Evolutionary conservation across 495 filamentous ascomycete species (phyloP), one percentile per base, ranked within the genome.

Genomic region (Aspergillus sparsus): DNA sequence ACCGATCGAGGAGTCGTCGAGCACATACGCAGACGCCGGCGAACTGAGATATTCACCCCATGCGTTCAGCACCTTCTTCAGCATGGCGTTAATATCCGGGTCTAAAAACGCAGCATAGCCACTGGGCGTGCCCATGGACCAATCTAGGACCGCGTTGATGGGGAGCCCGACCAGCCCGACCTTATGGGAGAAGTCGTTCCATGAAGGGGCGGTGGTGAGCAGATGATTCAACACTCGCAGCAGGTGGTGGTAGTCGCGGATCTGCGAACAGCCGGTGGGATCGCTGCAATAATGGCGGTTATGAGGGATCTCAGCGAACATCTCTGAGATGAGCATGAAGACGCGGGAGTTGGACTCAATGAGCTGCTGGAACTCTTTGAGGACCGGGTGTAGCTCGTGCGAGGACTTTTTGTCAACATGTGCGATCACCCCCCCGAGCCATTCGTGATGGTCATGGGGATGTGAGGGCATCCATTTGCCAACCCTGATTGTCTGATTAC

Each of bases 101-200:
- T 87, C 80, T 0, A 89, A 68, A 67, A 90, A 92, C 1, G 83
- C 83, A 0, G 85, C 85, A 57, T 84, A 83, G 0, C 88, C 88
- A 51, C 79, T 83, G 0, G 82, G 77, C 0, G 88, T 91, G 10
- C 83, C 85, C 85, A 90, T 89, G 5, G 85, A 85, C 77, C 88
- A 90, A 66, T 90, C 86, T 12, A 91, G 81, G 21, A 90, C 77
- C 5, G 86, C 87, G 50, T 80, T 82, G 69, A 90, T 83, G 3
- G 88, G 88, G 1, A 88, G 73, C 0, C 88, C 88, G 27, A 90
- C 84, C 64, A 89, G 78, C 7, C 85, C 85, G 0, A 85, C 81
- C 0, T 80, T 74, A 45, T 79, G 68, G 3, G 75, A 65, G 31
- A 71, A 65, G 50, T 79, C 80, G 27, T 74, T 85, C 85, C 83